Conservation (phyloP, 73 alveolate species). For the Urostyla sp. region DNA sequence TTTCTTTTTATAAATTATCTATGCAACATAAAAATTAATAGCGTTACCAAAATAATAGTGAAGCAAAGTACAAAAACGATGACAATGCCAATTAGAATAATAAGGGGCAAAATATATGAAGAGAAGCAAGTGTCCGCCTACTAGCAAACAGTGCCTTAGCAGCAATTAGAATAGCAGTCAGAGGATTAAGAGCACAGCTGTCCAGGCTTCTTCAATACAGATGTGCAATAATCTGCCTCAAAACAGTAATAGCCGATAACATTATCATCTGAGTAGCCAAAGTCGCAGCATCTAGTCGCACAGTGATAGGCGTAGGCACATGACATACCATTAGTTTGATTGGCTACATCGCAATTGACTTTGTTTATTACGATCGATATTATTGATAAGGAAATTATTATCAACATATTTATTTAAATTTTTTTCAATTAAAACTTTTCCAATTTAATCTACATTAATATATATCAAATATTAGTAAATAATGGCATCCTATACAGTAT, state of each 20-base stretch:
- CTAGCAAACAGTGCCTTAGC: constrained; percentile 71
- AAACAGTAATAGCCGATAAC: constrained; percentile 62
- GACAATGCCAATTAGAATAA: constrained; percentile 54
- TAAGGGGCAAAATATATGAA: constrained; percentile 61
- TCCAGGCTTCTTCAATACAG: constrained; percentile 37
- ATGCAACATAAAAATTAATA: too few relatives aligned
- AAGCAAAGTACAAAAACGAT: constrained; percentile 57
- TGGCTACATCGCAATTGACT: too few relatives aligned
- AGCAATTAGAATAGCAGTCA: constrained; percentile 63
- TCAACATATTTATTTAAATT: too few relatives aligned
- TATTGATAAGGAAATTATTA: too few relatives aligned
- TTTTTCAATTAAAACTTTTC: too few relatives aligned
- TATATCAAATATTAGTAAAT: too few relatives aligned
- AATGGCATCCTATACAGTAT: too few relatives aligned
- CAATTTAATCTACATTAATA: too few relatives aligned
- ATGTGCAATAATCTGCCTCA: constrained; percentile 20
- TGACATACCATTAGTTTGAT: constrained; percentile 32
- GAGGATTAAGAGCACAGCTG: constrained; percentile 49
- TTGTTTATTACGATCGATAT: too few relatives aligned
- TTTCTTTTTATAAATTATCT: constrained; percentile 10
- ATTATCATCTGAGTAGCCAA: constrained; percentile 39
- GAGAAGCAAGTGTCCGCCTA: constrained; percentile 48
- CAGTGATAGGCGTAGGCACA: constrained; percentile 58
- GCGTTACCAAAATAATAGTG: background rate
- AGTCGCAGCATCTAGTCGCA: constrained; percentile 59